Evolutionary conservation across 108 stramenopile genomes (phyloP).

Genomic region (Bacterosira constricta): DNA sequence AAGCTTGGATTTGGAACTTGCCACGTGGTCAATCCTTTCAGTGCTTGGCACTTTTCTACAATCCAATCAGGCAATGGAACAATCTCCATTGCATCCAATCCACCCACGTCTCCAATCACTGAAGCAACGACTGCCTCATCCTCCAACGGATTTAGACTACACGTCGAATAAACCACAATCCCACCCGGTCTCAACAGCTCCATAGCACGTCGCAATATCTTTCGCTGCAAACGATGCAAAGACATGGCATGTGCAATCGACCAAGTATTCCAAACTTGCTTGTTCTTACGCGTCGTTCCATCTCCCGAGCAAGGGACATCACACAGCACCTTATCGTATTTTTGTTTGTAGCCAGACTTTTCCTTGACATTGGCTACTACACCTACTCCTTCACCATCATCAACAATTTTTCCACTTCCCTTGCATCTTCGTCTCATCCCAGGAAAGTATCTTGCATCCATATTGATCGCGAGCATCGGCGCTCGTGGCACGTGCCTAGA

Average conservation of each 20-base stretch:
- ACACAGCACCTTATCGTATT: conserved; percentile 90
- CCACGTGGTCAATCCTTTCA: conserved; percentile 5
- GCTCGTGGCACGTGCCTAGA: conserved; percentile 59
- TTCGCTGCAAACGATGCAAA: conserved; percentile 77
- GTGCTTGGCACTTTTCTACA: not conserved
- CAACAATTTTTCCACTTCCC: not conserved
- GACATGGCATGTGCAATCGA: conserved; percentile 37
- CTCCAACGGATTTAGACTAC: conserved; percentile 94
- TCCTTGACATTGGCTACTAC: not conserved
- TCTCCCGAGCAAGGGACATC: conserved; percentile 98
- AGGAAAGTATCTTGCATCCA: conserved; percentile 83
- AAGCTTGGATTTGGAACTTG: conserved; percentile 6
- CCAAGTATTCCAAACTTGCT: conserved; percentile 75
- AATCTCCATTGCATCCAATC: conserved; percentile 4
- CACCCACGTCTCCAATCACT: conserved; percentile 9
- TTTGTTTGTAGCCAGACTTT: conserved; percentile 10
- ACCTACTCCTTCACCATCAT: conserved; percentile 31
- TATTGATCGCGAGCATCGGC: conserved; percentile 16
- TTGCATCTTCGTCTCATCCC: conserved; percentile 11
- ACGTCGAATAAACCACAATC: conserved; percentile 91
- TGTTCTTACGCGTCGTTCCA: conserved; percentile 93
- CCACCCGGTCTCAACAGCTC: conserved; percentile 80
- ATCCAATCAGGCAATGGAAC: not conserved
- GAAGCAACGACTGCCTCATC: conserved; percentile 95
- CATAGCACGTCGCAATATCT: conserved; percentile 66